phyloP scores from a whole-genome alignment of 1,139 yeast genomes.

The Yamadazyma dendronema region DNA sequence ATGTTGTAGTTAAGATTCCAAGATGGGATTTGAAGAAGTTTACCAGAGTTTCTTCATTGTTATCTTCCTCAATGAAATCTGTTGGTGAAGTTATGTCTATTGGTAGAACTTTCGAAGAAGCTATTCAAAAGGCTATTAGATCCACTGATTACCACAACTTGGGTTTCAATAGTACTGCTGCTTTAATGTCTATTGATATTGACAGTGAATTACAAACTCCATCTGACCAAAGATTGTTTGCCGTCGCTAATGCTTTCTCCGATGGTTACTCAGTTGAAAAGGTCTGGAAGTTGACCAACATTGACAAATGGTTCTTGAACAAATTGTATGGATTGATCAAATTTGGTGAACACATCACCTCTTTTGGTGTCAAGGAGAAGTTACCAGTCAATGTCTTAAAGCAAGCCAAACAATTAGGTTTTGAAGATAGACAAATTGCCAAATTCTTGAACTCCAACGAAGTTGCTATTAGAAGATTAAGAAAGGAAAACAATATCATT shows the following conservation, averaged over 20 bases:
- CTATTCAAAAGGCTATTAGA: constrained; percentile 96
- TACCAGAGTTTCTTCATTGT: constrained; percentile 83
- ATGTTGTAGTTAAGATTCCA: constrained; percentile 97
- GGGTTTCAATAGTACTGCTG: constrained; percentile 89
- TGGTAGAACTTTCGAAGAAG: constrained; percentile 97
- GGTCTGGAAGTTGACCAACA: constrained; percentile 88
- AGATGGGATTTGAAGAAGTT: constrained; percentile 98
- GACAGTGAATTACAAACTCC: constrained; percentile 93
- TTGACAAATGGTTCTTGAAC: constrained; percentile 96
- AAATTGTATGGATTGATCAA: constrained; percentile 72
- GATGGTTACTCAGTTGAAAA: constrained; percentile 89
- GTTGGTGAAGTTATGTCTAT: constrained; percentile 99
- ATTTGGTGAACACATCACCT: constrained; percentile 63
- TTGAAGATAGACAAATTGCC: constrained; percentile 96
- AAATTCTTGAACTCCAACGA: constrained; percentile 87
- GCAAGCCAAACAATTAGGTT: constrained; percentile 95
- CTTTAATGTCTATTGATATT: constrained; percentile 83
- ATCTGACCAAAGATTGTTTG: constrained; percentile 93
- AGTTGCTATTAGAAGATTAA: constrained; percentile 85
- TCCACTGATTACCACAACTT: constrained; percentile 93
- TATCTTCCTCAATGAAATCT: constrained; percentile 95
- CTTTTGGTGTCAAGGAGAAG: constrained; percentile 58
- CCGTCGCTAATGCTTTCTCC: constrained; percentile 88
- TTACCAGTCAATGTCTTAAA: constrained; percentile 62
- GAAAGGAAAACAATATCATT: constrained; percentile 83